Base-by-base conservation (phyloP, 2,329 filamentous ascomycete species). In the Venturia pyrina region DNA sequence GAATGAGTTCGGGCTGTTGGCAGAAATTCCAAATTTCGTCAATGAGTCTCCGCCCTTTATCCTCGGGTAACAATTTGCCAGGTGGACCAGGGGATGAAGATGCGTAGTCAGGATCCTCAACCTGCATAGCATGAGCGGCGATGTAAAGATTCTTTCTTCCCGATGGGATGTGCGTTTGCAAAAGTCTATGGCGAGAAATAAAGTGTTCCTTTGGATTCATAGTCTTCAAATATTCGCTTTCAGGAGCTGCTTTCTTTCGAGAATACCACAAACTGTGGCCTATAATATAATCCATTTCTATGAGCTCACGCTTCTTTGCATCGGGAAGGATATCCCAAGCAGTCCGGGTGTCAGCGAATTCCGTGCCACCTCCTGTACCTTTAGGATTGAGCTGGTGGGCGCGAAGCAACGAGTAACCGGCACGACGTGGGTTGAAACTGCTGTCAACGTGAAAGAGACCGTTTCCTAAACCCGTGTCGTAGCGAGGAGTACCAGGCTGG, bases 1-100 rank as follows among this genome's bases (percentile, higher is more conserved):
- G 66, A 0, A 77, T 71, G 69, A 82, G 82, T 70, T 81, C 80
- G 0, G 76, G 71, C 72, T 82, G 79, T 5, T 78, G 79, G 0
- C 76, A 79, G 70, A 84, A 82, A 2, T 70, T 69, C 48, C 80
- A 79, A n/a, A 85, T 72, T n/a, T 68, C 72, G 15, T 76, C 71
- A 3, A 80, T 71, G 32, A 80, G 66, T 28, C 70, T 68, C 17
- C 69, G 67, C 0, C 76, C 79, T 65, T 79, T 71, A 59, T 75
- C 72, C 2, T 72, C 64, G 44, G 69, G 66, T 50, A 77, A 46
- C 8, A 59, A 32, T 19, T 59, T 59, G 28, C 53, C 32, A 37
- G 32, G 17, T 8, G 53, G 32, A 10, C 53, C 53, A n/a, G 53
- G 28, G 37, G 53, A 37, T n/a, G 53, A 5, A 5, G 32, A 37